Base-by-base conservation (phyloP, 805 yeast genomes). In the Ogataea paraovalis region DNA sequence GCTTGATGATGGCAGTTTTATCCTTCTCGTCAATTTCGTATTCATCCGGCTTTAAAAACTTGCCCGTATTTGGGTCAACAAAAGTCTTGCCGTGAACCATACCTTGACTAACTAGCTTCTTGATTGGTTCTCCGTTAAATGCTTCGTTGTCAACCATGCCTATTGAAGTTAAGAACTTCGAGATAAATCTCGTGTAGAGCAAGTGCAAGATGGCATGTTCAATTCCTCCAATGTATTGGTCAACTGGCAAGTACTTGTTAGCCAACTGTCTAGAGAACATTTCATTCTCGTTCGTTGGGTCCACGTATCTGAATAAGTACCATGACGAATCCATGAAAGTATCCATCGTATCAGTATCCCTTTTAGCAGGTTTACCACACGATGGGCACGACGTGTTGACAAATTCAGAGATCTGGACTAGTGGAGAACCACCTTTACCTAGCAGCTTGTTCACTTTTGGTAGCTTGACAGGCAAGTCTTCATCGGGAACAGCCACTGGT, bases 321-420 rank as follows among this genome's bases (percentile, higher is more conserved):
- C 99, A 94, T 3, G 97, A 90, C 16, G 96, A 87, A 67, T 94
- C 99, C 81, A 94, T 92, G 61, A 94, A 94, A 0, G 99, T 94
- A 62, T 94, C 99, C 99, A 94, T 92, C 0, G 99, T 94, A 60
- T 94, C 99, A 0, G 98, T 88, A 54, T 94, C 99, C 58, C 99
- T 76, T 47, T 77, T 80, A 0, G 97, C 96, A 18, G 28, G 19
- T 10, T 64, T 57, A 3, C 82, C 82, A 69, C 99, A 94, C 0
- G 78, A 74, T 6, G 99, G 99, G 64, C 99, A 94, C 27, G 70
- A 64, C 1, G 85, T 79, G 50, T 87, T 73, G 8, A 82, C 82
- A 72, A 89, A 92, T 18, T 81, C 85, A 0, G 76, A 76, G 44
- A 83, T 70, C 20, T 78, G 74, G 2, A 82, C 80, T 39, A 92